Conservation (phyloP, 768 basidiomycete species). For the Mycena sanguinolenta region DNA sequence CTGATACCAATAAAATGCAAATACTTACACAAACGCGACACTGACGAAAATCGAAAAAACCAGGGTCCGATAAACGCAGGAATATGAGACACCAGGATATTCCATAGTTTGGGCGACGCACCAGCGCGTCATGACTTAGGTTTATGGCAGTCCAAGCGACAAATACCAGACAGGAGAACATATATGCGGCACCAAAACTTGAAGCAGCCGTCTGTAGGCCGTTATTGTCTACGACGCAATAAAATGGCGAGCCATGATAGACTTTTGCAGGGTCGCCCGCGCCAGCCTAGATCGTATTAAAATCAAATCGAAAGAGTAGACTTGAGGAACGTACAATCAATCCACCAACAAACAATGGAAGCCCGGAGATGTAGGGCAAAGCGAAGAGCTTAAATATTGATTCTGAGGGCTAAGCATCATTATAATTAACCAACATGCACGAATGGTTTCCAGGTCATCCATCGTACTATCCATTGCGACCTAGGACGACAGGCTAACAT, state of each 20-base stretch:
- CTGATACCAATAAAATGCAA: neutral
- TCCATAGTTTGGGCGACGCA: conserved; percentile 28
- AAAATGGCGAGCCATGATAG: conserved; percentile 30
- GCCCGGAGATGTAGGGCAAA: conserved; percentile 14
- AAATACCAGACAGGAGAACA: conserved; percentile 17
- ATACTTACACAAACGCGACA: conserved; percentile 28
- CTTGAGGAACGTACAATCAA: conserved; percentile 12
- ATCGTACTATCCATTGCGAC: neutral
- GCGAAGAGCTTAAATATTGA: conserved; percentile 10
- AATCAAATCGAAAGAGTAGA: neutral
- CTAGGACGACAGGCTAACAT: conserved; percentile 13
- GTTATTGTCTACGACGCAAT: conserved; percentile 28
- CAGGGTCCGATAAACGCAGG: conserved; percentile 41
- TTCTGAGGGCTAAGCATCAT: neutral
- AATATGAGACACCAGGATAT: conserved; percentile 53
- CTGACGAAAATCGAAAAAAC: conserved; percentile 29
- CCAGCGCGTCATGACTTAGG: conserved; percentile 29
- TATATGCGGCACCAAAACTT: conserved; percentile 24
- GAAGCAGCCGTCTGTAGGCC: too few species aligned
- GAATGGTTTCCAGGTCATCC: conserved; percentile 25
- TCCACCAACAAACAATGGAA: conserved; percentile 19
- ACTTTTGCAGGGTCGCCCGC: conserved; percentile 3
- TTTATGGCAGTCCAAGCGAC: conserved; percentile 17
- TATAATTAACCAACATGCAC: neutral
- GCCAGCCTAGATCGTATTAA: conserved; percentile 9